phyloP scores from a whole-genome alignment of 495 filamentous ascomycete species.

The Friedmanniomyces endolithicus region DNA sequence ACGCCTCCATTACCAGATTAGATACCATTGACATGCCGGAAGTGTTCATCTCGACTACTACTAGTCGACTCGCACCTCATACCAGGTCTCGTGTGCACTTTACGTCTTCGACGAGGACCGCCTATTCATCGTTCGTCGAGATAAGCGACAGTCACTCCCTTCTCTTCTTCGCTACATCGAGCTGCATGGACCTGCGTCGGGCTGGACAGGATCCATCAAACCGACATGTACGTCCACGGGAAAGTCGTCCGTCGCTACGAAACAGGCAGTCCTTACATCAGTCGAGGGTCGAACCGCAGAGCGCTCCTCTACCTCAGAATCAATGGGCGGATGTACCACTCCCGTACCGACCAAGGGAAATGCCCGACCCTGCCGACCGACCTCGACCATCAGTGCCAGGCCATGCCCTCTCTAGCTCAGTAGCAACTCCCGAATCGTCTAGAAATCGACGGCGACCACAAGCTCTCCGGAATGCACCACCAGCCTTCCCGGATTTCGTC shows the following conservation, averaged over 20 bases:
- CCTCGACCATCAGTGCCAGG: background rate
- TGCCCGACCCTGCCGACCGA: background rate
- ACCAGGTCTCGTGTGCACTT: background rate
- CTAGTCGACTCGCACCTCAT: background rate
- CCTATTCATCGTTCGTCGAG: background rate
- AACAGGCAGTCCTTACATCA: background rate
- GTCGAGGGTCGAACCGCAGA: slow-evolving; percentile 1
- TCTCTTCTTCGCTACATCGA: background rate
- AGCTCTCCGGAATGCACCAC: background rate
- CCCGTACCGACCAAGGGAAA: slow-evolving; percentile 8
- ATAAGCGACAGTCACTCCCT: slow-evolving; percentile 2
- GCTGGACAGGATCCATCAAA: background rate
- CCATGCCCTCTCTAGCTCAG: background rate
- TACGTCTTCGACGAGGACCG: background rate
- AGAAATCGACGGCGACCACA: slow-evolving; percentile 1
- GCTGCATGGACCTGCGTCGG: slow-evolving; percentile 3
- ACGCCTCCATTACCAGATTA: background rate
- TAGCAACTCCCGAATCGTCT: background rate
- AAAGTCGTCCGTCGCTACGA: background rate
- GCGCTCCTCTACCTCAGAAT: slow-evolving; percentile 12
- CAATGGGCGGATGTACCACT: slow-evolving; percentile 15
- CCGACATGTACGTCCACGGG: background rate
- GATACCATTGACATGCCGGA: background rate
- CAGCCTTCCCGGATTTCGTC: background rate
- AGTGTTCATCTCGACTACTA: background rate